Conservation (phyloP, 108 stramenopile species). For the Cyclotella cryptica region DNA sequence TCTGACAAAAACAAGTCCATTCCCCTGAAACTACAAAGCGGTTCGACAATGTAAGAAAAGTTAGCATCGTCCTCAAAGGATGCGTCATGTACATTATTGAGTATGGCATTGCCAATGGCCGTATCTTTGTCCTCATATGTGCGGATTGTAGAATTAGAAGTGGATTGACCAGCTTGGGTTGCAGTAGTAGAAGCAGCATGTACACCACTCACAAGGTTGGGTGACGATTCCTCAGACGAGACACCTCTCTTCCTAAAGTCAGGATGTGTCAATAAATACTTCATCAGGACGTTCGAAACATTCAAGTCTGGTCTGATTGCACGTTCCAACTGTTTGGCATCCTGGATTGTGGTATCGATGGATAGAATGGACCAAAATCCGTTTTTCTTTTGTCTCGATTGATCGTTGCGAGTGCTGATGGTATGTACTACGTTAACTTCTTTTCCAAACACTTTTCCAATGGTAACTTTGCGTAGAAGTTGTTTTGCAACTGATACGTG, state of each 20-base stretch:
- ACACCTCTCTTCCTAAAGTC: slow-evolving; percentile 25
- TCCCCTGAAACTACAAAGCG: slow-evolving; percentile 55
- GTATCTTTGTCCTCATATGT: neutral
- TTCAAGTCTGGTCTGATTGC: neutral
- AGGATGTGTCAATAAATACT: slow-evolving; percentile 28
- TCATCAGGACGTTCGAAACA: slow-evolving; percentile 17
- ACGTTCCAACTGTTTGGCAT: neutral
- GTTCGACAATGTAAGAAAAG: slow-evolving; percentile 43
- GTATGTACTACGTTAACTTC: neutral
- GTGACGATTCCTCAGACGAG: neutral
- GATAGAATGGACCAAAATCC: slow-evolving; percentile 1
- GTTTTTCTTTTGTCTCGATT: neutral
- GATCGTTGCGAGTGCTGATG: neutral
- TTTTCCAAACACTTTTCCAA: neutral
- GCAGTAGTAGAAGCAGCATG: neutral
- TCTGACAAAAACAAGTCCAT: slow-evolving; percentile 70
- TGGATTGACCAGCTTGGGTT: neutral
- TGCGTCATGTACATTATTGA: slow-evolving; percentile 23
- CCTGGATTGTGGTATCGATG: neutral
- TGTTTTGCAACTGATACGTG: neutral
- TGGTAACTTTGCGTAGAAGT: neutral
- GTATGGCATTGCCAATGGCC: slow-evolving; percentile 8
- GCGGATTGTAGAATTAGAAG: neutral
- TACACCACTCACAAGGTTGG: neutral
- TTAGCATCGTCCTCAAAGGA: slow-evolving; percentile 11